These are phyloP conservation scores for Sclerotinia spermophila DNA, from an alignment of 2,329 filamentous ascomycete genomes.

Conservation along the genomic window DNA sequence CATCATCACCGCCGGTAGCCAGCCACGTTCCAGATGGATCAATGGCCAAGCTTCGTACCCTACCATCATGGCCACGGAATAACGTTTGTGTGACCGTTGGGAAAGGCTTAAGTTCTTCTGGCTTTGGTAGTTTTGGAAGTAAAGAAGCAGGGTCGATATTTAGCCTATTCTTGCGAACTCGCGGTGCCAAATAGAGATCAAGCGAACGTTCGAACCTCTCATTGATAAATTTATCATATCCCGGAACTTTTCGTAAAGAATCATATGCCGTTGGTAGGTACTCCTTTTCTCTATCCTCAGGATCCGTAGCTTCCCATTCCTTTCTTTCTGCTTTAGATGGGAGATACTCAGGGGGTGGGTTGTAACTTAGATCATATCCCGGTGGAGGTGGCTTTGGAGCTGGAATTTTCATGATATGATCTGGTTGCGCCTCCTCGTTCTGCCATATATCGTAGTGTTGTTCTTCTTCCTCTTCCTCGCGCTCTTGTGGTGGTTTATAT, in stretches of 20 bases:
- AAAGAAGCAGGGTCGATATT: constrained; percentile 95
- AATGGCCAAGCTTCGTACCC: constrained; percentile 78
- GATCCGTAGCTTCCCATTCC: constrained; percentile 79
- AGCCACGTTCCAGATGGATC: constrained; percentile 83
- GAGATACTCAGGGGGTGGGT: constrained; percentile 90
- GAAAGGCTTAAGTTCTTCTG: constrained; percentile 92
- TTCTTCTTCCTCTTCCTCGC: constrained; percentile 69
- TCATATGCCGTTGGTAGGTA: constrained; percentile 81
- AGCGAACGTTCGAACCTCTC: constrained; percentile 94
- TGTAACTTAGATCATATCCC: constrained; percentile 93
- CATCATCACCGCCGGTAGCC: constrained; percentile 91
- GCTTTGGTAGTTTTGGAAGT: constrained; percentile 86
- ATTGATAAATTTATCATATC: constrained; percentile 85
- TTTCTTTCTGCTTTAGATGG: constrained; percentile 81
- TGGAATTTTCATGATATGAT: constrained; percentile 90
- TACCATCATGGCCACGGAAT: constrained; percentile 83
- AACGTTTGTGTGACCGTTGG: constrained; percentile 84
- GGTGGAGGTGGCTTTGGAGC: constrained; percentile 91
- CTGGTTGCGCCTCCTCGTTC: constrained; percentile 76
- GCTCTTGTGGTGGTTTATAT: constrained; percentile 70
- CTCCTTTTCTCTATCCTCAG: constrained; percentile 86
- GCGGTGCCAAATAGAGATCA: constrained; percentile 90
- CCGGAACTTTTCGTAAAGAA: constrained; percentile 85
- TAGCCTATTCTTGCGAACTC: constrained; percentile 86
- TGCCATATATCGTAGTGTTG: constrained; percentile 86